Conservation (phyloP, 164 flowering plant species). For the Berberis thunbergii region DNA sequence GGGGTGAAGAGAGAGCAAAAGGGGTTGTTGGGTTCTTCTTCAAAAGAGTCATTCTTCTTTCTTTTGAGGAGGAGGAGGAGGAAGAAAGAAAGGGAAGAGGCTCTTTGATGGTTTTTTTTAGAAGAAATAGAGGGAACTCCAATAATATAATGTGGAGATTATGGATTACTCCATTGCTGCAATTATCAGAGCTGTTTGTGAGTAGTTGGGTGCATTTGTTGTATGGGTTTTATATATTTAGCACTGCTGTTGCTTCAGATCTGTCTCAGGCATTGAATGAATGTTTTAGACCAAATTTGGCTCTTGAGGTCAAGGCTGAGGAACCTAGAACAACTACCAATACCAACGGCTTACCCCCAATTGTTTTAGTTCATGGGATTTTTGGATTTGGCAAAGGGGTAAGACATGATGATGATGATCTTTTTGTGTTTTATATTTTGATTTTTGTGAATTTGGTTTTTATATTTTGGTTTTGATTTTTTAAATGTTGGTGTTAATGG, state of each 20-base stretch:
- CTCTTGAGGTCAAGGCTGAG: slow-evolving; percentile 14
- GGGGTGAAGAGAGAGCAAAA: no score
- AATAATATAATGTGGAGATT: slow-evolving; percentile 33
- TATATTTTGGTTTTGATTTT: not conserved
- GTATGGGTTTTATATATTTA: slow-evolving; percentile 84
- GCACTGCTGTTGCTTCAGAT: slow-evolving; percentile 84
- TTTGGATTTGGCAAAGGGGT: slow-evolving; percentile 99
- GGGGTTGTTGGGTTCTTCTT: no score
- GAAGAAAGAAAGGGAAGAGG: not conserved
- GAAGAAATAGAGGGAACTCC: not conserved
- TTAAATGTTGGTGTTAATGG: not conserved
- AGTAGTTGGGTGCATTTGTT: slow-evolving; percentile 71
- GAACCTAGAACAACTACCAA: slow-evolving; percentile 7
- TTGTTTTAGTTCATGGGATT: slow-evolving; percentile 93
- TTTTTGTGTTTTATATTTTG: slow-evolving; percentile 1
- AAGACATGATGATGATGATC: not conserved
- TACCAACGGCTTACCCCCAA: slow-evolving; percentile 57
- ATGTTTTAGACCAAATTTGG: slow-evolving; percentile 33
- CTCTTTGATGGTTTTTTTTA: not conserved
- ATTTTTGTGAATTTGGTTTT: not conserved
- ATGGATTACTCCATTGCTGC: slow-evolving; percentile 36
- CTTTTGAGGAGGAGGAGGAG: not conserved
- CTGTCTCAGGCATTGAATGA: slow-evolving; percentile 49
- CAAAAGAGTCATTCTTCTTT: not conserved
- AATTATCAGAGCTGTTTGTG: slow-evolving; percentile 63